Percentiles rank a stretch among this genome's conserved stretches.
phyloP scores from a whole-genome alignment of 2,329 filamentous ascomycete genomes.

The Aureobasidium sp. region DNA sequence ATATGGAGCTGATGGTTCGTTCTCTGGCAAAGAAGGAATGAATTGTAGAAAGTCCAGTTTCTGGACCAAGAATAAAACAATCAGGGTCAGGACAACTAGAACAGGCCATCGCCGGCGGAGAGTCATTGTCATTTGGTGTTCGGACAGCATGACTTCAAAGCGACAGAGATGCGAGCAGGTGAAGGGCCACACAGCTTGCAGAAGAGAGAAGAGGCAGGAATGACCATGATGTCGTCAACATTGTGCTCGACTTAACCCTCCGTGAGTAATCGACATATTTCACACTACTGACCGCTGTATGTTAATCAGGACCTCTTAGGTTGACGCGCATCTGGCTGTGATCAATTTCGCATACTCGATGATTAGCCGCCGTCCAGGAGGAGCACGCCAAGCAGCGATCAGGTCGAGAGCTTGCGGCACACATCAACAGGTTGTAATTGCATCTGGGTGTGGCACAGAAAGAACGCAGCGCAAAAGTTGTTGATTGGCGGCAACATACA shows the following conservation, averaged over 20 bases:
- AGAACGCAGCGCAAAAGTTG: no score
- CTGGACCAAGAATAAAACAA: not conserved
- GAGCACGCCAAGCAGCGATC: no score
- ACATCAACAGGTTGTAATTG: no score
- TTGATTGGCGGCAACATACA: no score
- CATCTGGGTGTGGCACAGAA: no score
- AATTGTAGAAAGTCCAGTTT: not conserved
- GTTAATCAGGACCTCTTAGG: not conserved
- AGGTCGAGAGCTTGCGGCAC: no score
- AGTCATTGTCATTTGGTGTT: not conserved
- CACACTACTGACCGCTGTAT: not conserved
- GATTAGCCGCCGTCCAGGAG: no score
- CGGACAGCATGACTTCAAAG: not conserved
- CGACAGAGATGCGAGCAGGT: not conserved
- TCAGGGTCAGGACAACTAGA: not conserved
- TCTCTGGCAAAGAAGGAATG: not conserved
- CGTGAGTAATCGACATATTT: no score
- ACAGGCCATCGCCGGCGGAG: not conserved
- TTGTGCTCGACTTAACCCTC: not conserved
- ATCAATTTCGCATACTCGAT: no score
- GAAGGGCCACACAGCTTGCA: not conserved
- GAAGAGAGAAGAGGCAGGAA: not conserved
- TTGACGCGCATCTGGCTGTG: no score
- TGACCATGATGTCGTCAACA: not conserved
- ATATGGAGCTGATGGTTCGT: no score